A percentile compares a stretch with the other conserved stretches of the same genome.
Evolutionary conservation across 305 asterid genomes (phyloP).

Genomic region (Fraxinus baroniana): DNA sequence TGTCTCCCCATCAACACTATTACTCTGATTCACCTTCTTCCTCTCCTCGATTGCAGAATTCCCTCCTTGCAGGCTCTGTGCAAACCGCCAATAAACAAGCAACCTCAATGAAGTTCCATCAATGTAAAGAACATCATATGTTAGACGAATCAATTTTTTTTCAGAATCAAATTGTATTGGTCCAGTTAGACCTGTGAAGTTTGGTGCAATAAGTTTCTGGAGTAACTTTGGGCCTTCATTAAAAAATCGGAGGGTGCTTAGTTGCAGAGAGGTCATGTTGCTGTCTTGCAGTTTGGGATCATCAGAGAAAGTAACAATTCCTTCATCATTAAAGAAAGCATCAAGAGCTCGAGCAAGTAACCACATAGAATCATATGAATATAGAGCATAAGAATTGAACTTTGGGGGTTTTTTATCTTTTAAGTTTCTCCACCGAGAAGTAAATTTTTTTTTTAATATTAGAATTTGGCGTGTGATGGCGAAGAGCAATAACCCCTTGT

Average conservation of each 20-base stretch:
- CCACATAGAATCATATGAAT: conserved; percentile 90
- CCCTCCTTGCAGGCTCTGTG: no score
- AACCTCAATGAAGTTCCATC: conserved; percentile 56
- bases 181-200: conserved; percentile 72
- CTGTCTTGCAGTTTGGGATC: conserved; percentile 46
- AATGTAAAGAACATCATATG: conserved; percentile 72
- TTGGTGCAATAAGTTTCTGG: conserved; percentile 42
- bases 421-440: conserved; percentile 51
- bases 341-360: conserved; percentile 77
- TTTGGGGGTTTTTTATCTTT: conserved; percentile 33
- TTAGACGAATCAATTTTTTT: conserved; percentile 63
- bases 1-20: no score
- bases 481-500: conserved; percentile 75
- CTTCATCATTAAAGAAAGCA: conserved; percentile 45
- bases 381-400: conserved; percentile 77
- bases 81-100: conserved; percentile 92
- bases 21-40: no score
- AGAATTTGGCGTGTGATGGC: conserved; percentile 75
- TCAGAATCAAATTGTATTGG: conserved; percentile 56
- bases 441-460: conserved; percentile 44
- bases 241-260: conserved; percentile 59
- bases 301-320: conserved; percentile 56
- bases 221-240: conserved; percentile 64
- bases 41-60: no score
- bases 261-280: conserved; percentile 38